phyloP scores from a whole-genome alignment of 192 early-diverging fungal species.

The Kappamyces sp. region DNA sequence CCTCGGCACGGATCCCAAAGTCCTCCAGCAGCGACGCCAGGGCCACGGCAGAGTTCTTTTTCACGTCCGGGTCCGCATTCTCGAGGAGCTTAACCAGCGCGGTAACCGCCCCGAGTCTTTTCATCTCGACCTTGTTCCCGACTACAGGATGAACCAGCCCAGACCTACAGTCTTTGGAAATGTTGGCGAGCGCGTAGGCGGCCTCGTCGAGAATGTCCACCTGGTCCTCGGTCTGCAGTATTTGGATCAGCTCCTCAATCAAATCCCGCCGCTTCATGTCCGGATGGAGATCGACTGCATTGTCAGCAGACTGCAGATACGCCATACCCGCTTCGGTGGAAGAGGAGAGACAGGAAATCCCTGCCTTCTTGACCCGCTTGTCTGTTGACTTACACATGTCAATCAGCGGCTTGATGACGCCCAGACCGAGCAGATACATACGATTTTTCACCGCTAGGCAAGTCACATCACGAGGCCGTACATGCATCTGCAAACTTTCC shows the following conservation, averaged over 20 bases:
- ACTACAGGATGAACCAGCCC: slow-evolving; percentile 21
- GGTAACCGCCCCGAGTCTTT: slow-evolving; percentile 44
- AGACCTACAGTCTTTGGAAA: slow-evolving; percentile 47
- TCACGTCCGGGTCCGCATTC: slow-evolving; percentile 49
- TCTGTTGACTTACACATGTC: slow-evolving; percentile 32
- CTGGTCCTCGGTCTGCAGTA: slow-evolving; percentile 32
- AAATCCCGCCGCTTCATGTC: slow-evolving; percentile 43
- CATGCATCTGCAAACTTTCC: slow-evolving; percentile 48
- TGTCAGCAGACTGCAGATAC: neutral
- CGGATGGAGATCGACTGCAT: slow-evolving; percentile 38
- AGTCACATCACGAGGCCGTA: slow-evolving; percentile 19
- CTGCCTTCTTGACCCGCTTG: slow-evolving; percentile 35
- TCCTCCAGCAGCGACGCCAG: slow-evolving; percentile 41
- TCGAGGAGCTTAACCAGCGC: slow-evolving; percentile 46
- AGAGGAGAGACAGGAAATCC: slow-evolving; percentile 42
- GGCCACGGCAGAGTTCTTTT: slow-evolving; percentile 44
- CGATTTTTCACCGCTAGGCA: slow-evolving; percentile 37
- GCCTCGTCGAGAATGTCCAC: slow-evolving; percentile 53
- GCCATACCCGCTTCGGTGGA: slow-evolving; percentile 39
- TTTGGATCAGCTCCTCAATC: slow-evolving; percentile 29
- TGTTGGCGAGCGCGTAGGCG: slow-evolving; percentile 42
- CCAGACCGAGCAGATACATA: slow-evolving; percentile 31
- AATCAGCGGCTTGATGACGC: slow-evolving; percentile 32
- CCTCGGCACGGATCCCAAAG: slow-evolving; percentile 45
- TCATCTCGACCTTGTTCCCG: slow-evolving; percentile 46